Conservation (phyloP, 2,329 filamentous ascomycete genomes). For the Thermoascus crustaceus region DNA sequence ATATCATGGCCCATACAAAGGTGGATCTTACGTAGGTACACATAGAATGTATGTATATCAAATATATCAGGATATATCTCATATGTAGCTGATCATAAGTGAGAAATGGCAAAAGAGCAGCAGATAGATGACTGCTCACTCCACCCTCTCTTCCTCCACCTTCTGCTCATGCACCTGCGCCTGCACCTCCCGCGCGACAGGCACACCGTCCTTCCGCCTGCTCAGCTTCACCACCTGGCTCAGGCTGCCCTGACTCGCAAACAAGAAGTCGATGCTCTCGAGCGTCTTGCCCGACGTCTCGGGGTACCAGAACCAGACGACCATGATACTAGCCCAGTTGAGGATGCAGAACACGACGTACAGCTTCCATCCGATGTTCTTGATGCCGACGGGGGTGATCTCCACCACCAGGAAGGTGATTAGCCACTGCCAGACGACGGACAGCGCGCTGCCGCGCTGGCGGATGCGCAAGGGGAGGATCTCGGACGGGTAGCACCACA, state of each 20-base stretch:
- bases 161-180: conserved; percentile 9
- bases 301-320: conserved; percentile 31
- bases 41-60: too few relatives aligned
- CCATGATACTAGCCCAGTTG: conserved; percentile 39
- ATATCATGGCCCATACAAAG: too few relatives aligned
- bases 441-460: conserved; percentile 7
- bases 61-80: too few relatives aligned
- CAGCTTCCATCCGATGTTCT: conserved; percentile 27
- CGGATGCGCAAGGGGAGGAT: conserved; percentile 8
- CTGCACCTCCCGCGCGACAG: conserved; percentile 7
- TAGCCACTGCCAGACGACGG: conserved; percentile 11
- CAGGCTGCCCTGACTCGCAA: conserved; percentile 8
- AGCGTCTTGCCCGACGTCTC: conserved; percentile 16
- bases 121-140: too few relatives aligned
- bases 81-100: too few relatives aligned
- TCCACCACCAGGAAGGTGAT: conserved; percentile 21
- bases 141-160: conserved; percentile 5
- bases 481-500: conserved; percentile 11
- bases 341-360: conserved; percentile 35
- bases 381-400: conserved; percentile 35
- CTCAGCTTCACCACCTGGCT: conserved; percentile 10
- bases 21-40: too few relatives aligned
- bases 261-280: conserved; percentile 21
- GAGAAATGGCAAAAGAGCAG: too few relatives aligned
- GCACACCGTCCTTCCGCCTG: conserved; percentile 8